phyloP scores from a whole-genome alignment of 257 asterid genomes.

The Salvia splendens region DNA sequence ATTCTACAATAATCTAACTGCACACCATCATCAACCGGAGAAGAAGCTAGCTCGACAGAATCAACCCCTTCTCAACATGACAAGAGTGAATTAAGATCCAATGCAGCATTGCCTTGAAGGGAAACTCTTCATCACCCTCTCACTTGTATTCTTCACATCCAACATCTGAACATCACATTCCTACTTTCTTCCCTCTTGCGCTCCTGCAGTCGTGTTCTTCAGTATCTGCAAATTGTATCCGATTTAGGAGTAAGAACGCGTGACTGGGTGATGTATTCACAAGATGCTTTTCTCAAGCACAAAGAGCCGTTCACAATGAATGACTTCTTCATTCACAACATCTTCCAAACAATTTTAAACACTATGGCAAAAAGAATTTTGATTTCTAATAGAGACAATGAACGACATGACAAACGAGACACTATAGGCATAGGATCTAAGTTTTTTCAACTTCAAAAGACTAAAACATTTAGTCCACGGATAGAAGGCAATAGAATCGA shows the following conservation, averaged over 20 bases:
- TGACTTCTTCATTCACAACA: too few relatives aligned
- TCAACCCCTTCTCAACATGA: background rate
- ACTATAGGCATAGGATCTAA: background rate
- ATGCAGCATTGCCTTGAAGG: slow-evolving; percentile 5
- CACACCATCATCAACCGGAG: background rate
- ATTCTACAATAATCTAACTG: background rate
- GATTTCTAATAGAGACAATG: too few relatives aligned
- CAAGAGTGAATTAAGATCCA: background rate
- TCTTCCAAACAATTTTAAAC: too few relatives aligned
- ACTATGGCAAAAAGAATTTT: too few relatives aligned
- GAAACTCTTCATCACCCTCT: background rate
- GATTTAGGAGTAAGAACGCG: background rate
- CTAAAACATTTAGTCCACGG: background rate
- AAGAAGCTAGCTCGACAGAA: background rate
- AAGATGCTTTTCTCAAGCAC: too few relatives aligned
- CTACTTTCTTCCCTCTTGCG: slow-evolving; percentile 47
- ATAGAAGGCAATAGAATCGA: background rate
- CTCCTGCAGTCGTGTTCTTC: slow-evolving; percentile 53
- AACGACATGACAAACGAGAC: too few relatives aligned
- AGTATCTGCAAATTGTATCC: slow-evolving; percentile 40
- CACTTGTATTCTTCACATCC: background rate
- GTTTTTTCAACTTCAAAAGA: background rate
- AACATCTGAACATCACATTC: background rate
- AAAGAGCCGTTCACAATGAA: too few relatives aligned
- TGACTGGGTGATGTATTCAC: background rate